Evolutionary conservation across 2,329 filamentous ascomycete species (phyloP).

Genomic region (Aspergillus alliaceus): DNA sequence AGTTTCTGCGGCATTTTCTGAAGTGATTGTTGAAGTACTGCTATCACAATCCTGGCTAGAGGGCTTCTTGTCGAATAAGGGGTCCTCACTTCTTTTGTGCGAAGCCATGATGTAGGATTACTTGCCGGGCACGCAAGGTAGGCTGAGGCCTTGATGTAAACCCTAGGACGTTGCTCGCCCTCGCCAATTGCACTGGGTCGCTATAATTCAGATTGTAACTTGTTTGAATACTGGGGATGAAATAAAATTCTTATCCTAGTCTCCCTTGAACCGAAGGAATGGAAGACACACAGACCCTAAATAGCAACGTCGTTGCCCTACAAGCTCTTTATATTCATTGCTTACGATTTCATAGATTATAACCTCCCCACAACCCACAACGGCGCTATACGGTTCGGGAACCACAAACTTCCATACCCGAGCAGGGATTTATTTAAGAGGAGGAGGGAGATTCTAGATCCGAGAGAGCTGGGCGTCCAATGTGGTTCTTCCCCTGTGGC

Average conservation of each 20-base stretch:
- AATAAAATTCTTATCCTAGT: neutral
- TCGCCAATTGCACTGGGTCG: neutral
- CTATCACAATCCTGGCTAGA: neutral
- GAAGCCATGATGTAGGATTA: neutral
- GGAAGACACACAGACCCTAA: neutral
- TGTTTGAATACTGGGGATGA: neutral
- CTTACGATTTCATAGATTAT: neutral
- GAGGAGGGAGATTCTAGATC: neutral
- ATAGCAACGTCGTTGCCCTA: neutral
- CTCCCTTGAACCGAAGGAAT: neutral
- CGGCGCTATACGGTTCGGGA: too few relatives aligned
- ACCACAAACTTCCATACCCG: neutral
- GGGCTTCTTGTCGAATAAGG: neutral
- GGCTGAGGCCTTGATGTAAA: neutral
- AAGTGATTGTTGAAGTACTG: neutral
- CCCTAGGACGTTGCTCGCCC: neutral
- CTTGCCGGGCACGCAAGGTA: neutral
- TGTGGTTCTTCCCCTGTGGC: neutral
- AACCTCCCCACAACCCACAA: neutral
- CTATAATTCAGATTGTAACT: neutral
- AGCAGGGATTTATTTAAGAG: too few relatives aligned
- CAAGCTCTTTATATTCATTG: slow-evolving; percentile 3
- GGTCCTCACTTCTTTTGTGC: neutral
- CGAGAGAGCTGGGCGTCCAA: neutral
- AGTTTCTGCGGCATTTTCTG: neutral